A percentile compares a stretch with the other conserved stretches of the same genome.
Evolutionary conservation across 2,329 filamentous ascomycete species (phyloP).

Genomic region (Fusarium sp.): DNA sequence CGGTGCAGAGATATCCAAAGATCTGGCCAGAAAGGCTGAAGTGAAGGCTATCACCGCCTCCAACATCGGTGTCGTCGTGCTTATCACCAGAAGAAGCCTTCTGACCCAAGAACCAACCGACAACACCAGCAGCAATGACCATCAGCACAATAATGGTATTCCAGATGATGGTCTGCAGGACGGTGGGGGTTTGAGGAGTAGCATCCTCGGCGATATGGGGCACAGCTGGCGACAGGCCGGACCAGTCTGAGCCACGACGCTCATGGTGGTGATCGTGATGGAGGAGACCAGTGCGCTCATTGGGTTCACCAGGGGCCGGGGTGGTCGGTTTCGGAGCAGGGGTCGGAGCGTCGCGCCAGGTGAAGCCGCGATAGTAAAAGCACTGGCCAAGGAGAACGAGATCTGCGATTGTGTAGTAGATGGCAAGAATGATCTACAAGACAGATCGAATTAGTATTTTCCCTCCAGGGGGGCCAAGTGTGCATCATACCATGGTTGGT

Average conservation of each 20-base stretch:
- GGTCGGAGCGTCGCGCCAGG: conserved; percentile 66
- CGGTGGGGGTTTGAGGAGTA: conserved; percentile 61
- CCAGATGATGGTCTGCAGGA: conserved; percentile 71
- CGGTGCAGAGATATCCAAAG: conserved; percentile 92
- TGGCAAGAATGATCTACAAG: conserved; percentile 80
- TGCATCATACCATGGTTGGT: conserved; percentile 79
- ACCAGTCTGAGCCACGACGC: conserved; percentile 66
- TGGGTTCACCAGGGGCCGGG: conserved; percentile 51
- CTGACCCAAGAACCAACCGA: conserved; percentile 82
- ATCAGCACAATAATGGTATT: conserved; percentile 81
- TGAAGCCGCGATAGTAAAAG: conserved; percentile 95
- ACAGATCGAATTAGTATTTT: conserved; percentile 24
- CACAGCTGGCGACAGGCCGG: conserved; percentile 80
- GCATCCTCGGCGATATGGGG: conserved; percentile 71
- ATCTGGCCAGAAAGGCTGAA: conserved; percentile 86
- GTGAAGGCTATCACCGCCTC: conserved; percentile 62
- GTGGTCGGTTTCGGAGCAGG: conserved; percentile 55
- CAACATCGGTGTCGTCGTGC: conserved; percentile 53
- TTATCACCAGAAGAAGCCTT: conserved; percentile 53
- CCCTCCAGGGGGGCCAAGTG: background rate
- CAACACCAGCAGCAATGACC: conserved; percentile 83
- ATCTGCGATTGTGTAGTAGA: conserved; percentile 94
- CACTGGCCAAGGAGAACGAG: conserved; percentile 88
- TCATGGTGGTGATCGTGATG: conserved; percentile 47
- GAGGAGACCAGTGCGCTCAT: conserved; percentile 60